These are phyloP conservation scores for Solanum appendiculatum DNA, from an alignment of 257 asterid species.

Conservation along the genomic window DNA sequence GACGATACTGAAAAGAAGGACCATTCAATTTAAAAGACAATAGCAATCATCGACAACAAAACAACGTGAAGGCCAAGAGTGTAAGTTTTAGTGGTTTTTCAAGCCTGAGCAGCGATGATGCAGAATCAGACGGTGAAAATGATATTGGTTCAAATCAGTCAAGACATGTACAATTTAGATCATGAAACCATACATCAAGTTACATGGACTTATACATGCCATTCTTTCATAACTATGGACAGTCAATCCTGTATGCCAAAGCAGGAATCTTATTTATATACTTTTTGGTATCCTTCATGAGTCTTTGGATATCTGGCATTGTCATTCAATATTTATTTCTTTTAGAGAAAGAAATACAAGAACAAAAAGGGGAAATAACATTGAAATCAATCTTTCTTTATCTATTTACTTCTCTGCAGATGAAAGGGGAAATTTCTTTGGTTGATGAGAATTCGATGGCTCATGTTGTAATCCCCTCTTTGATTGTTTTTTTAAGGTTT, in stretches of 20 bases:
- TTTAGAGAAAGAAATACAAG: not conserved
- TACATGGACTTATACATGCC: not conserved
- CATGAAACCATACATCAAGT: not conserved
- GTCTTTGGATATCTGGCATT: not conserved
- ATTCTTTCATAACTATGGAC: not conserved
- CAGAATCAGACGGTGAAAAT: conserved; percentile 7
- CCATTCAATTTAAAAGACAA: not conserved
- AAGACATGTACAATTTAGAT: not conserved
- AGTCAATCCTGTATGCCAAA: too few species aligned
- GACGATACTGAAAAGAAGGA: not conserved
- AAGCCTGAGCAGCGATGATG: not conserved
- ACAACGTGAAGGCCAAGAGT: not conserved
- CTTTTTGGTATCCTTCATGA: not conserved
- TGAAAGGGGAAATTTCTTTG: not conserved
- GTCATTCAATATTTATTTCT: not conserved
- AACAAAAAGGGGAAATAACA: not conserved
- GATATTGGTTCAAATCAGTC: not conserved
- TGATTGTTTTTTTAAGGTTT: too few species aligned
- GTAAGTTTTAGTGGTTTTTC: not conserved
- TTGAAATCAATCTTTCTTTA: not conserved
- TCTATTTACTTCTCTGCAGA: not conserved
- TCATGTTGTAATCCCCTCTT: not conserved
- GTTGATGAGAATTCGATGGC: not conserved
- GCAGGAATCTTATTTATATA: not conserved
- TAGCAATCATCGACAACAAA: not conserved